These are phyloP conservation scores for Guadua angustifolia DNA, from an alignment of 176 grass and related monocot genomes.

Conservation along the genomic window DNA sequence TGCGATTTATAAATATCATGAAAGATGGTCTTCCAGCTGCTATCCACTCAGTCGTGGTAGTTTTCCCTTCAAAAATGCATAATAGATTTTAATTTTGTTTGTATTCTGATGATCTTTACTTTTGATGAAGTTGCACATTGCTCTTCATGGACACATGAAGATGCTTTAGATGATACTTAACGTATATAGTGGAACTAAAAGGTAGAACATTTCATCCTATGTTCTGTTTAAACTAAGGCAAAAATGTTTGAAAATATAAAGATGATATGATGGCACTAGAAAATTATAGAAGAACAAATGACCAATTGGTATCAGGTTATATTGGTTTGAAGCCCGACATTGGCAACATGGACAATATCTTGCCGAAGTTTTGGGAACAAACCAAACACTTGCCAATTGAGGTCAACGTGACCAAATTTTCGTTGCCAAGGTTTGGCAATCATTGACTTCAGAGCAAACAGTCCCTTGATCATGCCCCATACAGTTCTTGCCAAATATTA, in stretches of 20 bases:
- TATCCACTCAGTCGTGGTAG: constrained; percentile 94
- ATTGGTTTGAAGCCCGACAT: constrained; percentile 14
- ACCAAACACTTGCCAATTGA: background rate
- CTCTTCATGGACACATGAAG: background rate
- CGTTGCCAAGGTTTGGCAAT: background rate
- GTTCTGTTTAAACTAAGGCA: constrained; percentile 24
- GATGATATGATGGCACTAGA: background rate
- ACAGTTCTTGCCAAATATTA: background rate
- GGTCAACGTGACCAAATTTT: background rate
- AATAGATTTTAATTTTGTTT: constrained; percentile 14
- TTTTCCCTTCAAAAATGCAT: constrained; percentile 34
- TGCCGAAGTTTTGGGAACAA: constrained; percentile 17
- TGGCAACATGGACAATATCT: background rate
- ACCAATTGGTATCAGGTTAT: background rate
- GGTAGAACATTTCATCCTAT: background rate
- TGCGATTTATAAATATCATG: constrained; percentile 83
- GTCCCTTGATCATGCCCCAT: background rate
- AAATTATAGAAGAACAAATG: background rate
- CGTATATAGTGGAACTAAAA: constrained; percentile 6
- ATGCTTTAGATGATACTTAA: background rate
- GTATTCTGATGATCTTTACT: constrained; percentile 21
- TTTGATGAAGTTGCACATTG: constrained; percentile 6
- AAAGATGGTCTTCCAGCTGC: constrained; percentile 88
- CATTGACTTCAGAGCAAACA: background rate
- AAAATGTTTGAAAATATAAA: constrained; percentile 17